These are phyloP conservation scores for Psilocybe tampanensis DNA, from an alignment of 768 basidiomycete genomes.

Conservation along the genomic window DNA sequence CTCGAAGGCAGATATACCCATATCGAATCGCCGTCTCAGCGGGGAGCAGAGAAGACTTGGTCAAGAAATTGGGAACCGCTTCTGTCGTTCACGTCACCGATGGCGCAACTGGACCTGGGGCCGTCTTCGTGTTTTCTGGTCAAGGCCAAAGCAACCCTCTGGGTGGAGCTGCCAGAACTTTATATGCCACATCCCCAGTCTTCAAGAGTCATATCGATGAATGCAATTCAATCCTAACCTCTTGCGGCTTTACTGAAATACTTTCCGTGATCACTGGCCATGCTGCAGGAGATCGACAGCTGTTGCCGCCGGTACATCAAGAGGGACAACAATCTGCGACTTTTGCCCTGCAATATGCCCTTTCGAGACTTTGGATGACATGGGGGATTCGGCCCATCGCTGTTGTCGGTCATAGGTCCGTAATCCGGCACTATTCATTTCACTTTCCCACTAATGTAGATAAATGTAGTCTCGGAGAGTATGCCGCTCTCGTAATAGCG, in stretches of 20 bases:
- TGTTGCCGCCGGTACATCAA: background rate
- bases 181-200: slow-evolving; percentile 51
- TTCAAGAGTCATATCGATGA: slow-evolving; percentile 59
- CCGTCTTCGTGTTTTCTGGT: slow-evolving; percentile 74
- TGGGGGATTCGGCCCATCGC: slow-evolving; percentile 68
- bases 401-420: slow-evolving; percentile 74
- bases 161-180: slow-evolving; percentile 57
- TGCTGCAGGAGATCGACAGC: slow-evolving; percentile 1
- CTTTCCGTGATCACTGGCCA: slow-evolving; percentile 40
- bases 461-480: slow-evolving; percentile 67
- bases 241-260: slow-evolving; percentile 54
- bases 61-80: slow-evolving; percentile 42
- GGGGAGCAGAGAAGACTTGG: slow-evolving; percentile 43
- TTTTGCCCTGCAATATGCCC: slow-evolving; percentile 63
- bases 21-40: slow-evolving; percentile 56
- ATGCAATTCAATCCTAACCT: slow-evolving; percentile 54
- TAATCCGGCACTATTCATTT: slow-evolving; percentile 3
- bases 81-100: slow-evolving; percentile 29
- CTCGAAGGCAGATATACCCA: slow-evolving; percentile 58
- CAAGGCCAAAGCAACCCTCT: slow-evolving; percentile 77
- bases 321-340: slow-evolving; percentile 49
- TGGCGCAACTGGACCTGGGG: slow-evolving; percentile 29
- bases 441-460: slow-evolving; percentile 11
- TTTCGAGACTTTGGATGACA: slow-evolving; percentile 64
- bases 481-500: slow-evolving; percentile 68